These are phyloP conservation scores for Oxytropis ochrocephala DNA, from an alignment of 306 rosid species.

Conservation along the genomic window DNA sequence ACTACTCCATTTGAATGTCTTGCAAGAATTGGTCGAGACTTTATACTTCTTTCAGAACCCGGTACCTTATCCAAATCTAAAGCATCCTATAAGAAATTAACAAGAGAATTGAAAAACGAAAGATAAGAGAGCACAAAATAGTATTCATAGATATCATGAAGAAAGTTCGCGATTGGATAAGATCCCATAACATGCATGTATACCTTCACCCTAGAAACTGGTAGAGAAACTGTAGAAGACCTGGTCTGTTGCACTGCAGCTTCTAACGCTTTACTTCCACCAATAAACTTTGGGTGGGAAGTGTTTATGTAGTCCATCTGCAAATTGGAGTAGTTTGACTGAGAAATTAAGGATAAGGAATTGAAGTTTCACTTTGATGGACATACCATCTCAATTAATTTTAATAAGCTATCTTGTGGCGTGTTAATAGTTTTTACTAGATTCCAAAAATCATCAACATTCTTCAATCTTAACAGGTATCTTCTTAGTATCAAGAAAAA, in stretches of 20 bases:
- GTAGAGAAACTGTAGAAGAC: constrained; percentile 48
- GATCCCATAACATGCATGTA: neutral
- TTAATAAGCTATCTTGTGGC: neutral
- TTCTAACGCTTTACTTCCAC: constrained; percentile 91
- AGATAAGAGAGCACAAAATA: neutral
- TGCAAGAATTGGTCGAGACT: constrained; percentile 50
- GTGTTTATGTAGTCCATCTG: constrained; percentile 98
- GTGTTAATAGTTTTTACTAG: neutral
- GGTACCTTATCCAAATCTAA: constrained; percentile 63
- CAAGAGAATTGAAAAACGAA: neutral
- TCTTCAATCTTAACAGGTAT: neutral
- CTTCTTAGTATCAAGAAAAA: constrained; percentile 3
- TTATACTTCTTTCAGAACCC: constrained; percentile 64
- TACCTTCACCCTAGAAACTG: constrained; percentile 66
- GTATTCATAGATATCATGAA: neutral
- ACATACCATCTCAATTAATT: neutral
- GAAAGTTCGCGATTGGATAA: constrained; percentile 8
- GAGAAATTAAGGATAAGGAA: constrained; percentile 5
- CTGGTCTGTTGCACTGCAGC: constrained; percentile 59
- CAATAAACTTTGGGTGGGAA: constrained; percentile 95
- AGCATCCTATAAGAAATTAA: constrained; percentile 52
- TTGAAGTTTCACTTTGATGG: neutral
- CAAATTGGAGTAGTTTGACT: constrained; percentile 27
- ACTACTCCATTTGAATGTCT: constrained; percentile 75
- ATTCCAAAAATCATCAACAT: neutral